These are phyloP conservation scores for Auricularia sp. DNA, from an alignment of 768 basidiomycete species.

Conservation along the genomic window DNA sequence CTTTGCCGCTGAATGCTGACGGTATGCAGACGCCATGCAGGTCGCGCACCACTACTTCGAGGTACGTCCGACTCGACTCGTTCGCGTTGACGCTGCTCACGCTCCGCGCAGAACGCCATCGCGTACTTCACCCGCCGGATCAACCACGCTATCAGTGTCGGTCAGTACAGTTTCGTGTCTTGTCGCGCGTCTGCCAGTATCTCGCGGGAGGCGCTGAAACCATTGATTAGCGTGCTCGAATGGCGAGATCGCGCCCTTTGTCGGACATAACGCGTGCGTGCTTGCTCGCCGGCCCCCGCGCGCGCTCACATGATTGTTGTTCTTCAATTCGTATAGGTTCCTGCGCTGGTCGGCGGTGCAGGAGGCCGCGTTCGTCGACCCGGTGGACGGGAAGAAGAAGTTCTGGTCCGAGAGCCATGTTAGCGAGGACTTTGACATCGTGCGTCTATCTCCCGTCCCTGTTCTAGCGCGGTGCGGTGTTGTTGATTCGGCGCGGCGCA, in stretches of 20 bases:
- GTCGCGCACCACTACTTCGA: conserved; percentile 86
- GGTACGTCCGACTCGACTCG: conserved; percentile 1
- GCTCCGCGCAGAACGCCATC: conserved; percentile 27
- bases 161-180: too few relatives aligned
- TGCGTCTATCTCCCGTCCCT: conserved; percentile 17
- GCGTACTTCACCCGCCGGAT: conserved; percentile 56
- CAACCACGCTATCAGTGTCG: conserved; percentile 34
- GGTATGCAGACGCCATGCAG: conserved; percentile 41
- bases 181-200: neutral
- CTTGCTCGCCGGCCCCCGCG: neutral
- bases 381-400: conserved; percentile 38
- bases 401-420: conserved; percentile 61
- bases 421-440: conserved; percentile 52
- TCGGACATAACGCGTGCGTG: conserved; percentile 62
- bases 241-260: conserved; percentile 74
- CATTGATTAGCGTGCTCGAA: conserved; percentile 41
- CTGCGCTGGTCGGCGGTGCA: conserved; percentile 50
- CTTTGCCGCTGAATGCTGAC: too few relatives aligned
- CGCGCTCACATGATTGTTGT: neutral
- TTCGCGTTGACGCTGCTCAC: neutral
- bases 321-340: conserved; percentile 19
- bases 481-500: neutral
- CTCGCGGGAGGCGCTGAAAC: too few relatives aligned
- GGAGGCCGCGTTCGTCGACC: conserved; percentile 43
- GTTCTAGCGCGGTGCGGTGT: too few relatives aligned